Evolutionary conservation across 2,329 filamentous ascomycete species (phyloP).

Genomic region (Alternaria novae-zelandiae): DNA sequence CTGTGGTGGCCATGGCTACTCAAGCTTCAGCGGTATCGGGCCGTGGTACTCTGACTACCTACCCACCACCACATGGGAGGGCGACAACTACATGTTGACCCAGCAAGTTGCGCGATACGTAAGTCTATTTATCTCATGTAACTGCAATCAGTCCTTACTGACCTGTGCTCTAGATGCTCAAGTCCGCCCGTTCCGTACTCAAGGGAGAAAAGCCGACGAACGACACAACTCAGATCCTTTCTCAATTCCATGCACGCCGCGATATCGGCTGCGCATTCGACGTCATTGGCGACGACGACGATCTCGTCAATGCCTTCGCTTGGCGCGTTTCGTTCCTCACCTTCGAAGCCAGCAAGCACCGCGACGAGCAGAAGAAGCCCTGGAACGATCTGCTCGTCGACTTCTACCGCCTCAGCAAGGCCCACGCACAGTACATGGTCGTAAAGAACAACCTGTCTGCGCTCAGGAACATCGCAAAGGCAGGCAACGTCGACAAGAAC

Average conservation of each 20-base stretch:
- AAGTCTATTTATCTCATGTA: slow-evolving; percentile 32
- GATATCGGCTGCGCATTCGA: slow-evolving; percentile 78
- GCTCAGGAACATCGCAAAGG: slow-evolving; percentile 63
- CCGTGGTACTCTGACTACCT: slow-evolving; percentile 78
- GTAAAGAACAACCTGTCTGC: slow-evolving; percentile 80
- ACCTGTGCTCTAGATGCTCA: slow-evolving; percentile 62
- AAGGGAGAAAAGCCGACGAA: slow-evolving; percentile 68
- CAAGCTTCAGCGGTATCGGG: slow-evolving; percentile 76
- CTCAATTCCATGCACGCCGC: slow-evolving; percentile 67
- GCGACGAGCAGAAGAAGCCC: slow-evolving; percentile 75
- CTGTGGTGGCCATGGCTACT: slow-evolving; percentile 80
- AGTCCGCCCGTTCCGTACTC: slow-evolving; percentile 75
- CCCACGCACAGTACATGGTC: slow-evolving; percentile 77
- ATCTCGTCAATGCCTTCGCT: slow-evolving; percentile 75
- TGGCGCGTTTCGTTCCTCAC: slow-evolving; percentile 78
- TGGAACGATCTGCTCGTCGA: slow-evolving; percentile 79
- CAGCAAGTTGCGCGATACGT: slow-evolving; percentile 78
- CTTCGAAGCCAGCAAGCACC: slow-evolving; percentile 76
- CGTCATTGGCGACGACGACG: slow-evolving; percentile 71
- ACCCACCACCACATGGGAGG: slow-evolving; percentile 75
- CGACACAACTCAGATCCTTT: slow-evolving; percentile 72
- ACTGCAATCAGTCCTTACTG: not conserved
- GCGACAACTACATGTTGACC: slow-evolving; percentile 83
- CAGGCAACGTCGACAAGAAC: slow-evolving; percentile 62
- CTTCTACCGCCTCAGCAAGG: slow-evolving; percentile 77